Base-by-base conservation (phyloP, 1,284 basidiomycete genomes). In the Marasmius tenuissimus region DNA sequence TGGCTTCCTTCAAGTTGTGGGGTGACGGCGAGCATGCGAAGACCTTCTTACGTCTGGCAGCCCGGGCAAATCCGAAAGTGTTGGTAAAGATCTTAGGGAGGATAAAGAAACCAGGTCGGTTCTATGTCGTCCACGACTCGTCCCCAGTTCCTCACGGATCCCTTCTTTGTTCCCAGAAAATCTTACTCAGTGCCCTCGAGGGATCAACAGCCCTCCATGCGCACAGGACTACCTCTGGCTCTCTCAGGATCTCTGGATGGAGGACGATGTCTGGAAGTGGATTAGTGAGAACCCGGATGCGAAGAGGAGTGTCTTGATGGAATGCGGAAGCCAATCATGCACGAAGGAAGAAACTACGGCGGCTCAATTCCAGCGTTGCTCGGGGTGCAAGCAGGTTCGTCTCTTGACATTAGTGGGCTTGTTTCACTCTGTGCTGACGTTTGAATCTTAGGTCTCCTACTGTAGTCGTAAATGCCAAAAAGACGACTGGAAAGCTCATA, bases 171-270 rank as follows among this genome's bases (percentile, higher is more conserved):
- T 6, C n/a, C 12, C 6, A 42, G 40, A 42, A 42, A 3, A 42
- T 42, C 2, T 42, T n/a, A 42, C 40, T 6, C 6, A 42, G n/a
- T 2, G 40, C 40, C 40, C 40, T 3, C 40, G 40, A 42, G 40
- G 40, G 11, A 42, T 42, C 12, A 76, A 76, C 62, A 69, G 73
- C n/a, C 66, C 70, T 1, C 73, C 75, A 58, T 69, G 69, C 51
- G 75, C 75, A 42, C 73, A 75, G 58, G 76, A 77, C 65, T 75
- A 76, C 61, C 65, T 75, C 14, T 77, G 73, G 74, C 62, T 75
- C 8, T 66, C 72, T 4, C 75, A 76, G 59, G 71, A 76, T 45
- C 66, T 76, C 5, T 76, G 75, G 74, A 74, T 73, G 68, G 69
- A 58, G 8, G 60, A 68, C 8, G 68, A 72, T 52, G 72, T 75